phyloP scores from a whole-genome alignment of 495 filamentous ascomycete species.

The Lineolata rhizophorae region DNA sequence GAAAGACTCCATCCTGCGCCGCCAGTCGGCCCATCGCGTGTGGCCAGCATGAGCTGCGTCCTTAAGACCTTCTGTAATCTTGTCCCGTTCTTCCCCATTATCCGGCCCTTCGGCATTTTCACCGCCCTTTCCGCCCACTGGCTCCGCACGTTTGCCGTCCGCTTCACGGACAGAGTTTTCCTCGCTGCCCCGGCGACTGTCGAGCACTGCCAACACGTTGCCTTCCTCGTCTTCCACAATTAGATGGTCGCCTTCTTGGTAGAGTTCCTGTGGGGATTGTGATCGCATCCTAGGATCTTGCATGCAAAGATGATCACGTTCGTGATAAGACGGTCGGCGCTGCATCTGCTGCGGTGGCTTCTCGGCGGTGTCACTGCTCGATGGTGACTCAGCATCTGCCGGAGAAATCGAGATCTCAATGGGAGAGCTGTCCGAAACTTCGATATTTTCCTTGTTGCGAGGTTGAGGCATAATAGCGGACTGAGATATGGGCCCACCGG shows the following conservation, averaged over 20 bases:
- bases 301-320: conserved; percentile 5
- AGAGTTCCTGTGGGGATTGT: conserved; percentile 28
- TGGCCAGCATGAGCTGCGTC: neutral
- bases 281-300: no score
- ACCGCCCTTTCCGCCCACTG: conserved; percentile 25
- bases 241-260: conserved; percentile 63
- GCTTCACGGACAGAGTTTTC: conserved; percentile 27
- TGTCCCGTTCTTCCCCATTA: conserved; percentile 8
- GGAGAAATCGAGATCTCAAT: conserved; percentile 14
- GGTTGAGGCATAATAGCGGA: conserved; percentile 69
- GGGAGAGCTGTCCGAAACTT: conserved; percentile 3
- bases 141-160: conserved; percentile 29
- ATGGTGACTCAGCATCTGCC: conserved; percentile 6
- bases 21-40: conserved; percentile 5
- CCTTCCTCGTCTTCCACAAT: conserved; percentile 76
- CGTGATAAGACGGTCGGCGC: no score
- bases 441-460: conserved; percentile 16
- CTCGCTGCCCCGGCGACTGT: conserved; percentile 8
- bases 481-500: conserved; percentile 74
- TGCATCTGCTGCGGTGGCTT: conserved; percentile 7
- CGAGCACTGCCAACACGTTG: conserved; percentile 41
- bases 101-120: conserved; percentile 17
- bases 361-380: conserved; percentile 9
- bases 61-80: neutral
- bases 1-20: conserved; percentile 10